Percentiles rank a stretch among this genome's conserved stretches.
Evolutionary conservation across 495 filamentous ascomycete genomes (phyloP).

Genomic region (Tetracladium setigerum): DNA sequence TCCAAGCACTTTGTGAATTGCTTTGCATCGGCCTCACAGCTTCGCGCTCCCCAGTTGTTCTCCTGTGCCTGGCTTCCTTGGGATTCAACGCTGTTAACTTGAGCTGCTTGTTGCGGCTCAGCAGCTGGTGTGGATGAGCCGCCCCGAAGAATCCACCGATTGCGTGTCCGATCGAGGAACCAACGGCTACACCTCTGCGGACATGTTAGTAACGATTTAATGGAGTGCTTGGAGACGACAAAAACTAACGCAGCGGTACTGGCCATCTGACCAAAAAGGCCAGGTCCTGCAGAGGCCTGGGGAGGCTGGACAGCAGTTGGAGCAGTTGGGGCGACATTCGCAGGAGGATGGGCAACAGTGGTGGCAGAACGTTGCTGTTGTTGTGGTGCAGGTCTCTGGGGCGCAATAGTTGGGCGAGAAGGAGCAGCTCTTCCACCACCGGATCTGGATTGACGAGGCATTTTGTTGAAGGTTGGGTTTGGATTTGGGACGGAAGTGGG

Average conservation of each 20-base stretch:
- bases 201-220: constrained; percentile 6
- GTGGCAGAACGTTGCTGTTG: constrained; percentile 54
- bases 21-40: constrained; percentile 73
- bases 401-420: constrained; percentile 58
- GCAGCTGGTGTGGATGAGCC: constrained; percentile 57
- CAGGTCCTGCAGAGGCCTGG: constrained; percentile 48
- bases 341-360: constrained; percentile 55
- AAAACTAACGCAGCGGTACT: constrained; percentile 71
- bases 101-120: constrained; percentile 28
- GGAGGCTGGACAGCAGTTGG: constrained; percentile 26
- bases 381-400: constrained; percentile 48
- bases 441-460: constrained; percentile 74
- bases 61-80: constrained; percentile 30
- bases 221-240: neutral
- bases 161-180: constrained; percentile 90
- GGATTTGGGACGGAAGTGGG: constrained; percentile 5
- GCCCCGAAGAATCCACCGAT: constrained; percentile 75
- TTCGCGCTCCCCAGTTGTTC: constrained; percentile 29
- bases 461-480: constrained; percentile 31
- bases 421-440: constrained; percentile 53
- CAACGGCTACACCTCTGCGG: constrained; percentile 84
- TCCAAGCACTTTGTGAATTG: constrained; percentile 94
- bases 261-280: constrained; percentile 80
- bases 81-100: constrained; percentile 32
- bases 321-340: constrained; percentile 30